Conservation (phyloP, 2,329 filamentous ascomycete genomes). For the Lachnum nothofagi region DNA sequence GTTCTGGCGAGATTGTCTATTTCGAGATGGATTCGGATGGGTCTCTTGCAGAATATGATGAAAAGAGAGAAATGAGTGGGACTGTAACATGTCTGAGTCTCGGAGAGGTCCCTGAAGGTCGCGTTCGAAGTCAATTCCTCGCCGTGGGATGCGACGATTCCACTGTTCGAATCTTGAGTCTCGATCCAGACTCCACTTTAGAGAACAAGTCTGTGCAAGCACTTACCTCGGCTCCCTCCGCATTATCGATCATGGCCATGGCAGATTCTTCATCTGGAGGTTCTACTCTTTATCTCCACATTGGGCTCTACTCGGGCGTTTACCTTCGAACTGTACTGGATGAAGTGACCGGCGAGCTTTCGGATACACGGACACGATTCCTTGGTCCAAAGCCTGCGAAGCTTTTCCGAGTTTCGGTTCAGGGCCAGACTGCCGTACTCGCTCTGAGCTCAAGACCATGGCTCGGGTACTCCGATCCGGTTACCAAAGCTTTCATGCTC, state of each 20-base stretch:
- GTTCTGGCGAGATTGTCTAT: slow-evolving; percentile 94
- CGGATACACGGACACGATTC: slow-evolving; percentile 91
- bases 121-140: slow-evolving; percentile 82
- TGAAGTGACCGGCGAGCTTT: slow-evolving; percentile 90
- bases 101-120: slow-evolving; percentile 85
- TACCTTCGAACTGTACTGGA: slow-evolving; percentile 94
- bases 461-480: slow-evolving; percentile 87
- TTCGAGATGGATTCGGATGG: slow-evolving; percentile 96
- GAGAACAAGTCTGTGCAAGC: slow-evolving; percentile 94
- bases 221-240: slow-evolving; percentile 81
- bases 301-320: slow-evolving; percentile 90
- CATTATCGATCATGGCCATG: slow-evolving; percentile 91
- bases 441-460: slow-evolving; percentile 91
- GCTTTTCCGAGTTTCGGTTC: slow-evolving; percentile 84
- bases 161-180: slow-evolving; percentile 84
- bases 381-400: slow-evolving; percentile 85
- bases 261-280: slow-evolving; percentile 85
- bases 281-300: slow-evolving; percentile 87
- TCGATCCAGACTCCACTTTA: slow-evolving; percentile 84
- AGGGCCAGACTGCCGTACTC: slow-evolving; percentile 77
- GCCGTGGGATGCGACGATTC: slow-evolving; percentile 96
- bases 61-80: slow-evolving; percentile 90
- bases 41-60: slow-evolving; percentile 85
- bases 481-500: slow-evolving; percentile 82
- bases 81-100: slow-evolving; percentile 94